Evolutionary conservation across 805 yeast species (phyloP).

Genomic region (Kluyveromyces dobzhanskii): DNA sequence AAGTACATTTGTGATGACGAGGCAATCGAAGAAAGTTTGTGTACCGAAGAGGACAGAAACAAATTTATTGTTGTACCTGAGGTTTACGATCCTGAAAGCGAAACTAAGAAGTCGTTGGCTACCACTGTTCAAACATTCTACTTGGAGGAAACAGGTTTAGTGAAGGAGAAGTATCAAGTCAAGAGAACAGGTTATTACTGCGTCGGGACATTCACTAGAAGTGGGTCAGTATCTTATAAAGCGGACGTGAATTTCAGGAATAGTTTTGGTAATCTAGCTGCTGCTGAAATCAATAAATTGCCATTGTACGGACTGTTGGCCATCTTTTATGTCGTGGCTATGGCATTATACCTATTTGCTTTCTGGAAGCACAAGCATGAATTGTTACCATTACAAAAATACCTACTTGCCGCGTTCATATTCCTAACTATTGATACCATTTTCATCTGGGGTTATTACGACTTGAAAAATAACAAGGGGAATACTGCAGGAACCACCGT

Average conservation of each 20-base stretch:
- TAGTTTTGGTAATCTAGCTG: conserved; percentile 84
- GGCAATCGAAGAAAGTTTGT: conserved; percentile 49
- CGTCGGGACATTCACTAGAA: conserved; percentile 58
- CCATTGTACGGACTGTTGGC: conserved; percentile 84
- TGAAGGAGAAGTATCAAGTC: conserved; percentile 55
- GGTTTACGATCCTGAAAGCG: conserved; percentile 34
- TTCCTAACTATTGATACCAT: conserved; percentile 79
- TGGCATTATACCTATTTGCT: conserved; percentile 78
- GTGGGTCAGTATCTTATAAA: conserved; percentile 37
- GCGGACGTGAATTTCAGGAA: conserved; percentile 80
- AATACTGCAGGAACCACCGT: conserved; percentile 50
- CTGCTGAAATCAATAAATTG: conserved; percentile 83
- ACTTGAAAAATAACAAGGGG: conserved; percentile 62
- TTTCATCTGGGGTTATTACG: conserved; percentile 87
- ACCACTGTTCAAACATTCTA: conserved; percentile 50
- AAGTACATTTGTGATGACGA: conserved; percentile 69
- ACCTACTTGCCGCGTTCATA: conserved; percentile 76
- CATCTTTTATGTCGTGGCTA: conserved; percentile 69
- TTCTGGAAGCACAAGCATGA: conserved; percentile 81
- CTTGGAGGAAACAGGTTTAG: conserved; percentile 49
- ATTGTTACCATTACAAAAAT: conserved; percentile 81
- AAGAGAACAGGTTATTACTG: conserved; percentile 86
- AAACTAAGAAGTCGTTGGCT: conserved; percentile 44
- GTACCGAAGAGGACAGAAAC: conserved; percentile 48
- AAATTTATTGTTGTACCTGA: conserved; percentile 49